Percentiles rank a stretch among this genome's conserved stretches.
Evolutionary conservation across 2,329 filamentous ascomycete genomes (phyloP).

Genomic region (Emmonsiellopsis sp.): DNA sequence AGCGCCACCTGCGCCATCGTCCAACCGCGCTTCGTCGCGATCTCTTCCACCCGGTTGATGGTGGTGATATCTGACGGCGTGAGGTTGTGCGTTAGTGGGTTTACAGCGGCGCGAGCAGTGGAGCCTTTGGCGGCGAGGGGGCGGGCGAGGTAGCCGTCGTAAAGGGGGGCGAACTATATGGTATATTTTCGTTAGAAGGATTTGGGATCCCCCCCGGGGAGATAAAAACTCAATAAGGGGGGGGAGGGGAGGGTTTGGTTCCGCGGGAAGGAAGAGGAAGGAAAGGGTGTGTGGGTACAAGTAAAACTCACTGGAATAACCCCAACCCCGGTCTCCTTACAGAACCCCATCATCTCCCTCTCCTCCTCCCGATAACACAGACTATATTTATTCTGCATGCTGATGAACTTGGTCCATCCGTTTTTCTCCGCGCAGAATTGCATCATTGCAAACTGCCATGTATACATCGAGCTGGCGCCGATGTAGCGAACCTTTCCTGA

Average conservation of each 20-base stretch:
- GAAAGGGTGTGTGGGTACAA: too few species aligned
- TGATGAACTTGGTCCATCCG: conserved; percentile 43
- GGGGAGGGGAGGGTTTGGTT: too few species aligned
- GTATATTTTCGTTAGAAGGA: background rate
- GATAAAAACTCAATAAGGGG: background rate
- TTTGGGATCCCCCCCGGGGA: background rate
- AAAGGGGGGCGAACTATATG: conserved; percentile 12
- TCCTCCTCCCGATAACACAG: conserved; percentile 43
- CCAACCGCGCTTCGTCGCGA: conserved; percentile 35
- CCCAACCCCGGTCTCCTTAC: conserved; percentile 30
- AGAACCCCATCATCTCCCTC: conserved; percentile 35
- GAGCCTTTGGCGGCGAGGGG: conserved; percentile 4
- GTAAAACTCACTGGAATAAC: conserved; percentile 23
- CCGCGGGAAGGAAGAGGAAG: too few species aligned
- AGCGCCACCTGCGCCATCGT: conserved; percentile 28
- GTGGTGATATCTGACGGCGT: conserved; percentile 17
- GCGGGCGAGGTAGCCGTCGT: conserved; percentile 13
- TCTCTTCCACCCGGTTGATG: conserved; percentile 36
- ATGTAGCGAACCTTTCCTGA: conserved; percentile 27
- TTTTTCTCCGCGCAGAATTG: conserved; percentile 42
- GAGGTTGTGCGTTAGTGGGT: conserved; percentile 19
- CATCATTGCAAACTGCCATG: conserved; percentile 25
- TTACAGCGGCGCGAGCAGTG: conserved; percentile 3
- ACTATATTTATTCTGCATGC: conserved; percentile 46
- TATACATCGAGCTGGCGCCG: conserved; percentile 21